These are phyloP conservation scores for Cyberlindnera maritima DNA, from an alignment of 805 yeast genomes.

Conservation along the genomic window DNA sequence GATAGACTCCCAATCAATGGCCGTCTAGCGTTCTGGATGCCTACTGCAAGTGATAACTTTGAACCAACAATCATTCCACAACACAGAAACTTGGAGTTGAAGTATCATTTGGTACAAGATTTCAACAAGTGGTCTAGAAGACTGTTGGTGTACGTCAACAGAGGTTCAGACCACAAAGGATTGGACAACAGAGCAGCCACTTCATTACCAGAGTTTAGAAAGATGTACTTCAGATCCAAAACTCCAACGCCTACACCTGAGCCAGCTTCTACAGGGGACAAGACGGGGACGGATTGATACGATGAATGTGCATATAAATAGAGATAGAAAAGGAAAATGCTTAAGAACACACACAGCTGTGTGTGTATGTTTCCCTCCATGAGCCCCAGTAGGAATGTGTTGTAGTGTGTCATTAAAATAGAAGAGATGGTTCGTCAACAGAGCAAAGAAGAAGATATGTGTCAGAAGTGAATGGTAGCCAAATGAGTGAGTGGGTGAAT, in stretches of 20 bases:
- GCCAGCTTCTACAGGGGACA: neutral
- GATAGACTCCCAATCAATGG: slow-evolving; percentile 71
- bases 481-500: too few species aligned
- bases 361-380: too few species aligned
- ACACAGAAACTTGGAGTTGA: slow-evolving; percentile 68
- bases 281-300: neutral
- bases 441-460: neutral
- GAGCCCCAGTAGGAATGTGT: neutral
- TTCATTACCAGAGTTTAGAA: slow-evolving; percentile 28
- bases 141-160: slow-evolving; percentile 73
- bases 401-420: slow-evolving; percentile 1
- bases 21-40: slow-evolving; percentile 95
- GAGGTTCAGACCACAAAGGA: slow-evolving; percentile 55
- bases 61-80: slow-evolving; percentile 70
- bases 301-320: too few species aligned
- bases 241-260: slow-evolving; percentile 15
- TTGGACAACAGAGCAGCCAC: slow-evolving; percentile 35
- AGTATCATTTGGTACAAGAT: slow-evolving; percentile 77
- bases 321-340: too few species aligned
- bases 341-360: too few species aligned
- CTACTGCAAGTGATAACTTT: slow-evolving; percentile 87
- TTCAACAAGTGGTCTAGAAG: slow-evolving; percentile 94
- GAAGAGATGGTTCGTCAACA: neutral
- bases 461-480: neutral
- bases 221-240: slow-evolving; percentile 25